phyloP scores from a whole-genome alignment of 1,284 basidiomycete species.

The Schizophyllum commune region DNA sequence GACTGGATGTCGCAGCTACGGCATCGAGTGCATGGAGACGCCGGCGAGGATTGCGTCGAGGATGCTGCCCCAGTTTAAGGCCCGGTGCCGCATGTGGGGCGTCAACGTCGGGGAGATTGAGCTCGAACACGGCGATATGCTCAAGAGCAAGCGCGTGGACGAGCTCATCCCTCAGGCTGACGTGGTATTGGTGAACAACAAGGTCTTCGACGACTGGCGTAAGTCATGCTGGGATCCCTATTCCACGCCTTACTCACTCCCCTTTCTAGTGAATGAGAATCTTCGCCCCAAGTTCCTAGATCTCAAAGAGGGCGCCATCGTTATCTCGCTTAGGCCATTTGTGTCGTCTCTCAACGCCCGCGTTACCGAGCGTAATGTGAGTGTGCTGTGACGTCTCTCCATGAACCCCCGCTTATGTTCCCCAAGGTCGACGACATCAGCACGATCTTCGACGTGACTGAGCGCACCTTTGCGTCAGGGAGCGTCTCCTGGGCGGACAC shows the following conservation, averaged over 20 bases:
- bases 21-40: constrained; percentile 57
- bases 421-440: constrained; percentile 62
- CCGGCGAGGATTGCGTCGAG: constrained; percentile 58
- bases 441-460: constrained; percentile 66
- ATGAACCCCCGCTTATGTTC: constrained; percentile 1
- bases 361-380: constrained; percentile 66
- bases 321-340: constrained; percentile 69
- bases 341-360: constrained; percentile 53
- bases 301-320: constrained; percentile 72
- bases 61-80: constrained; percentile 54
- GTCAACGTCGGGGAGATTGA: constrained; percentile 59
- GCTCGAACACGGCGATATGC: constrained; percentile 68
- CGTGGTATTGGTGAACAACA: constrained; percentile 74
- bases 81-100: constrained; percentile 72
- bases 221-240: constrained; percentile 23
- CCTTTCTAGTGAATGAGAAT: constrained; percentile 59
- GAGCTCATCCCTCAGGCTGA: constrained; percentile 61
- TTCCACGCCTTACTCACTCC: background rate
- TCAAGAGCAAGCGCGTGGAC: constrained; percentile 49
- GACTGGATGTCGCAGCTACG: constrained; percentile 66
- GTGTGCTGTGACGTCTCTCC: constrained; percentile 14
- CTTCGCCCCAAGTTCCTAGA: constrained; percentile 69
- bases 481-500: constrained; percentile 69
- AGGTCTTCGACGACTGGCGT: constrained; percentile 66
- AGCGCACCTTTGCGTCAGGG: constrained; percentile 57